Base-by-base conservation (phyloP, 1,284 basidiomycete genomes). In the Ganoderma meredithae region DNA sequence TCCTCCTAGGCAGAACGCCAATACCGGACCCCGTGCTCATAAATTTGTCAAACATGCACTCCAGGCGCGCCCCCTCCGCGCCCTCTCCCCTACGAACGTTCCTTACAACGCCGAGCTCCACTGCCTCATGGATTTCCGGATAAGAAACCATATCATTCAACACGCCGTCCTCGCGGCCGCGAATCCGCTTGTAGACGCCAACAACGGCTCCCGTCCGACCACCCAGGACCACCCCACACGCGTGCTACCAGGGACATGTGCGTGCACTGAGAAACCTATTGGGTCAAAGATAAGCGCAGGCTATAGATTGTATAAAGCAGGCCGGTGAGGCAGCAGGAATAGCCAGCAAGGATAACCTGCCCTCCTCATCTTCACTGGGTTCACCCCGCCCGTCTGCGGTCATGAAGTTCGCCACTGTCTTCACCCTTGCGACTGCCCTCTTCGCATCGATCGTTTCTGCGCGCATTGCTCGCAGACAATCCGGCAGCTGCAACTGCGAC, bases 401-500 rank as follows among this genome's bases (percentile, higher is more conserved):
- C 31, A 76, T 74, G 72, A 74, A 72, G 71, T 66, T 73, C 60
- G 61, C 70, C 22, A 62, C 69, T 19, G 40, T 69, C 60, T 61
- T 70, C 63, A 40, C 71, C 27, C 27, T 75, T 22, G 22, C 73
- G 53, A 66, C 71, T 41, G 67, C 67, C 12, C 64, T 74, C 62
- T 31, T 75, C 39, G 59, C 69, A 15, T 64, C 66, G 60, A 65
- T 67, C 12, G 65, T 63, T 33, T 67, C 71, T 25, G 74, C 72
- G 3, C 65, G 71, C 27, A 59, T 74, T 15, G 65, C 65, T 10
- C 68, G 65, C n/a, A 72, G 75, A 55, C 75, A 76, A 67, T 69
- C 70, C 0, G 64, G 70, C 0, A 71, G 74, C 41, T 79, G 77
- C 69, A 67, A 25, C n/a, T 79, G 77, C 62, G 75, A 64, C 41